Percentiles rank a stretch among this genome's conserved stretches.
phyloP scores from a whole-genome alignment of 352 stramenopile species.

The Globisporangium sylvaticum region DNA sequence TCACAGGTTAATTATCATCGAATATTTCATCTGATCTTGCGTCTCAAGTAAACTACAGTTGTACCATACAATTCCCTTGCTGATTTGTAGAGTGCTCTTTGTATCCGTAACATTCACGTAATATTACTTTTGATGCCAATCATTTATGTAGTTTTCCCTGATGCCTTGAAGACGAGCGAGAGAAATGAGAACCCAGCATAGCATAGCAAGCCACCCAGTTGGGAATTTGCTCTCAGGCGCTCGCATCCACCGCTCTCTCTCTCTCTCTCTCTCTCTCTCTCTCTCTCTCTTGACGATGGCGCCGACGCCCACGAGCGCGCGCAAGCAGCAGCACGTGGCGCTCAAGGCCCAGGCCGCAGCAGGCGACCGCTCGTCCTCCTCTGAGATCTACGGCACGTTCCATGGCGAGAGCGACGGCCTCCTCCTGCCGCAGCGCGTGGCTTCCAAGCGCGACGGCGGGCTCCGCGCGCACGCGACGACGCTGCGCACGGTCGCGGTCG shows the following conservation, averaged over 20 bases:
- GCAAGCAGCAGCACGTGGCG: conserved; percentile 6
- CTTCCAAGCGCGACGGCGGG: not conserved
- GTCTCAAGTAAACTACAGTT: no score
- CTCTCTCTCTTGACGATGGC: conserved; percentile 1
- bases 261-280: not conserved
- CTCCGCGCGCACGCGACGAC: conserved; percentile 6
- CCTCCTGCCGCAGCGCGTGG: conserved; percentile 3
- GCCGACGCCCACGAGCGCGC: not conserved
- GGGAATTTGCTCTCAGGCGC: not conserved
- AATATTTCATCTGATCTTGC: not conserved
- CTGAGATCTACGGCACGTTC: conserved; percentile 52
- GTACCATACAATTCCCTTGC: no score
- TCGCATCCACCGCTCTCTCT: not conserved
- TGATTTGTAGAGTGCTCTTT: no score
- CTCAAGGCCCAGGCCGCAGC: not conserved
- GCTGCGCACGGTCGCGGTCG: conserved; percentile 24
- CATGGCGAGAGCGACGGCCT: conserved; percentile 15
- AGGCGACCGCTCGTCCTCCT: not conserved
- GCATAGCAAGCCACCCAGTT: not conserved
- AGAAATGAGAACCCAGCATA: not conserved
- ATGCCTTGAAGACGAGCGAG: not conserved
- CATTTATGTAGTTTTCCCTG: not conserved
- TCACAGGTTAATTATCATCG: not conserved
- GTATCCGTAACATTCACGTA: not conserved
- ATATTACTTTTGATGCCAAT: not conserved